Conservation (phyloP, 306 rosid genomes). For the Elaeagnus macrophylla region DNA sequence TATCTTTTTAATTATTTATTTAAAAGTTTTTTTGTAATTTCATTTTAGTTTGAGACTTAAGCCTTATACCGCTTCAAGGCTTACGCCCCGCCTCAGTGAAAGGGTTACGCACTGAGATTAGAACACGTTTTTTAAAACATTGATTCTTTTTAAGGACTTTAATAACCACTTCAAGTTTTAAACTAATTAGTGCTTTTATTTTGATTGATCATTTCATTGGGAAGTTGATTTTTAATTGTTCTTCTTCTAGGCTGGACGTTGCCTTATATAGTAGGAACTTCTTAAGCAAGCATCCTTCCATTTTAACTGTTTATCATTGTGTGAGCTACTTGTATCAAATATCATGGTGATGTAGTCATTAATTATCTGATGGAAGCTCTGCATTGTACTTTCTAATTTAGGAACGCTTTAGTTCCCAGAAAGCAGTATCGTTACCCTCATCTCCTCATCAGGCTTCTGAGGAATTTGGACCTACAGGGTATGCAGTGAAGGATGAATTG, state of each 20-base stretch:
- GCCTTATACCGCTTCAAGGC: no score
- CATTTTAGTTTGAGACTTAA: no score
- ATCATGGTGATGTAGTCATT: conserved; percentile 30
- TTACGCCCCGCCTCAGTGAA: no score
- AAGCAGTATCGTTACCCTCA: conserved; percentile 86
- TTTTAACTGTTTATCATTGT: conserved; percentile 18
- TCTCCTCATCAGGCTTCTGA: conserved; percentile 78
- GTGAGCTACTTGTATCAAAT: conserved; percentile 24
- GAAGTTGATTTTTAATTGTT: no score
- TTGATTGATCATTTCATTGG: no score
- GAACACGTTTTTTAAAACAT: no score
- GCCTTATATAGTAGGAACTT: not conserved
- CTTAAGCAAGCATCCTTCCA: conserved; percentile 3
- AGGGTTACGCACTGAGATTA: no score
- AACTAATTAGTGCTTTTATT: no score
- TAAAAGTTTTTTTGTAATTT: no score
- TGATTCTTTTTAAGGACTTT: no score
- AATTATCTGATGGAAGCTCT: conserved; percentile 21
- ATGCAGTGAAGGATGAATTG: conserved; percentile 41
- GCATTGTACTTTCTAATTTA: conserved; percentile 26
- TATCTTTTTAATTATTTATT: no score
- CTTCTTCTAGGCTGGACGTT: not conserved
- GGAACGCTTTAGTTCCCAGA: conserved; percentile 57
- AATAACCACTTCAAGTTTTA: no score
- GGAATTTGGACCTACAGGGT: conserved; percentile 46